A percentile compares a stretch with the other conserved stretches of the same genome.
Conservation (phyloP, 768 basidiomycete species). For the Cubamyces sp. region DNA sequence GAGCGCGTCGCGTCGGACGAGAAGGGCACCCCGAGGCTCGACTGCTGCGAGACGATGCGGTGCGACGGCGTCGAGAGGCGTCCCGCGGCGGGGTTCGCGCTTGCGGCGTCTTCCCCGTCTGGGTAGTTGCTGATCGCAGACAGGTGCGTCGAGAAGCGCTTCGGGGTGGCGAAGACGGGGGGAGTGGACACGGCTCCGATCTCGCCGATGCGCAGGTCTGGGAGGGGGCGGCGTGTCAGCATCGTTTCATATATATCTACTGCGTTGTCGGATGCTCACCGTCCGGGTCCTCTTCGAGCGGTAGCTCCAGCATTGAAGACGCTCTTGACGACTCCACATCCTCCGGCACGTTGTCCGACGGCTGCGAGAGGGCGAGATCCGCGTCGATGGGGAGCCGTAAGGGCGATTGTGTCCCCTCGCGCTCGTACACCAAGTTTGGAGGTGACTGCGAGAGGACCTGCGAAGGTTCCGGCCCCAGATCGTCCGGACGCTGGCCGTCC, state of each 20-base stretch:
- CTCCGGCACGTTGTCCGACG: constrained; percentile 38
- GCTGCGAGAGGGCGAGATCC: constrained; percentile 27
- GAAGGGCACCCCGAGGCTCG: constrained; percentile 29
- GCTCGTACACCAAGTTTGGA: constrained; percentile 16
- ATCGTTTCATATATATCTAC: not conserved
- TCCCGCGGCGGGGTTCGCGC: constrained; percentile 7
- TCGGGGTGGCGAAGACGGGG: constrained; percentile 43
- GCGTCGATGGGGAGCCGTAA: constrained; percentile 37
- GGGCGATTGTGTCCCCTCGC: constrained; percentile 26
- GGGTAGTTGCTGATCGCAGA: constrained; percentile 28
- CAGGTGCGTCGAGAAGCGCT: constrained; percentile 40
- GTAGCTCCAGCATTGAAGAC: constrained; percentile 39
- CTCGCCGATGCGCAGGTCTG: constrained; percentile 56
- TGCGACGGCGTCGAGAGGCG: not conserved
- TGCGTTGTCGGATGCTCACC: constrained; percentile 41
- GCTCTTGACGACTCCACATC: constrained; percentile 41
- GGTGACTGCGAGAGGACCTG: constrained; percentile 27
- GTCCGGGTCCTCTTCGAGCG: constrained; percentile 43
- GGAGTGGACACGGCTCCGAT: constrained; percentile 58
- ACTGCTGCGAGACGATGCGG: constrained; percentile 29
- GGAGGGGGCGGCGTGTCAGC: constrained; percentile 11
- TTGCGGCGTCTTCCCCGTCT: constrained; percentile 9
- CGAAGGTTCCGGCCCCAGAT: constrained; percentile 24
- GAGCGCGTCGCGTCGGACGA: constrained; percentile 44
- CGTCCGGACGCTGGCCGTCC: constrained; percentile 26